phyloP scores from a whole-genome alignment of 345 rosid species.

The Rhizophora mangle region DNA sequence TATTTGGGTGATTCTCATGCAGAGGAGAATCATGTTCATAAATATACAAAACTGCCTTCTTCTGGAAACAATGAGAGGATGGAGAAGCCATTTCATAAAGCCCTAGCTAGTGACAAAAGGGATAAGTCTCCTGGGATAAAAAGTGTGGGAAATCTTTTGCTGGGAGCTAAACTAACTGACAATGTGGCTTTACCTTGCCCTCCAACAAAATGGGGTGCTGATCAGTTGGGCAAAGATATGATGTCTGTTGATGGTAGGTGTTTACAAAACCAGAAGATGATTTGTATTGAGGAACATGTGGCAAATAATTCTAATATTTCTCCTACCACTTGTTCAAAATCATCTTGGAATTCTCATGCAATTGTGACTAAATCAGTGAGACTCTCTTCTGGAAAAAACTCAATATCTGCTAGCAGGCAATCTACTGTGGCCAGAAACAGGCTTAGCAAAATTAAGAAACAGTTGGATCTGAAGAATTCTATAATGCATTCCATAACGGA shows the following conservation, averaged over 20 bases:
- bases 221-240: slow-evolving; percentile 26
- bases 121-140: slow-evolving; percentile 42
- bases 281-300: slow-evolving; percentile 17
- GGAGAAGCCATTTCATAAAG: slow-evolving; percentile 26
- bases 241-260: slow-evolving; percentile 21
- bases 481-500: slow-evolving; percentile 30
- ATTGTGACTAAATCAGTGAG: slow-evolving; percentile 32
- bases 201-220: slow-evolving; percentile 27
- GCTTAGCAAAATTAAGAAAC: slow-evolving; percentile 24
- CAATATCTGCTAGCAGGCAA: slow-evolving; percentile 21
- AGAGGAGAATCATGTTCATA: slow-evolving; percentile 35
- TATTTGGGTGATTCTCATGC: slow-evolving; percentile 34
- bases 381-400: slow-evolving; percentile 38
- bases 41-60: slow-evolving; percentile 34
- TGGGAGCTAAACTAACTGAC: slow-evolving; percentile 23
- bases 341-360: slow-evolving; percentile 19
- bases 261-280: slow-evolving; percentile 31
- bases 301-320: slow-evolving; percentile 21
- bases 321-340: slow-evolving; percentile 18
- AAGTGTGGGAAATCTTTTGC: slow-evolving; percentile 31
- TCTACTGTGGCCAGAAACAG: slow-evolving; percentile 33
- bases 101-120: slow-evolving; percentile 22
- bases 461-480: slow-evolving; percentile 31
- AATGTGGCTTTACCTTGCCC: slow-evolving; percentile 22
- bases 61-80: slow-evolving; percentile 31